These are phyloP conservation scores for Kwoniella sp. DNA, from an alignment of 768 basidiomycete species.

Conservation along the genomic window DNA sequence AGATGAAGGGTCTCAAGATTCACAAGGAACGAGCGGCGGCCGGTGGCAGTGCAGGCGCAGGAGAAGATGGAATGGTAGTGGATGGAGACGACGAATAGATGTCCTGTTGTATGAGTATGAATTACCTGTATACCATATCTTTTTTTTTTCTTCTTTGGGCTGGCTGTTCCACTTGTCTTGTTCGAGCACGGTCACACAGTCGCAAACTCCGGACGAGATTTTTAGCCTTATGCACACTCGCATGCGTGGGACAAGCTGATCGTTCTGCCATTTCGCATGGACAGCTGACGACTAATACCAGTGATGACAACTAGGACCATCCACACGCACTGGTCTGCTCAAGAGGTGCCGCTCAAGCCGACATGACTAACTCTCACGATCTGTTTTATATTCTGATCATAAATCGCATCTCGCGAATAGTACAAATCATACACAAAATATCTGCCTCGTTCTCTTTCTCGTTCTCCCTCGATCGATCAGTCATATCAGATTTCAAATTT, in stretches of 20 bases:
- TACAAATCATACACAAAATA: slow-evolving; percentile 20
- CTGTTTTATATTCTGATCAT: background rate
- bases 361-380: background rate
- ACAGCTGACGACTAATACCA: no score
- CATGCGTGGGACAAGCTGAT: no score
- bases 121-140: slow-evolving; percentile 18
- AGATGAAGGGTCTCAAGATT: slow-evolving; percentile 89
- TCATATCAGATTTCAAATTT: slow-evolving; percentile 1
- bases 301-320: no score
- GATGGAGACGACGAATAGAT: slow-evolving; percentile 1
- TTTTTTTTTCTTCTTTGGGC: background rate
- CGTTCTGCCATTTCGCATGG: no score
- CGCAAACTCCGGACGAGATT: no score
- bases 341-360: no score
- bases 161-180: background rate
- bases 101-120: slow-evolving; percentile 19
- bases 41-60: slow-evolving; percentile 26
- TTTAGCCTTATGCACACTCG: no score
- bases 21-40: slow-evolving; percentile 27
- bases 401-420: slow-evolving; percentile 10
- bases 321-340: no score
- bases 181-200: no score
- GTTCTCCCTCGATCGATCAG: background rate
- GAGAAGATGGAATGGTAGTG: background rate
- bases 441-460: background rate